Base-by-base conservation (phyloP, 345 rosid species). In the Boechera divaricarpa region DNA sequence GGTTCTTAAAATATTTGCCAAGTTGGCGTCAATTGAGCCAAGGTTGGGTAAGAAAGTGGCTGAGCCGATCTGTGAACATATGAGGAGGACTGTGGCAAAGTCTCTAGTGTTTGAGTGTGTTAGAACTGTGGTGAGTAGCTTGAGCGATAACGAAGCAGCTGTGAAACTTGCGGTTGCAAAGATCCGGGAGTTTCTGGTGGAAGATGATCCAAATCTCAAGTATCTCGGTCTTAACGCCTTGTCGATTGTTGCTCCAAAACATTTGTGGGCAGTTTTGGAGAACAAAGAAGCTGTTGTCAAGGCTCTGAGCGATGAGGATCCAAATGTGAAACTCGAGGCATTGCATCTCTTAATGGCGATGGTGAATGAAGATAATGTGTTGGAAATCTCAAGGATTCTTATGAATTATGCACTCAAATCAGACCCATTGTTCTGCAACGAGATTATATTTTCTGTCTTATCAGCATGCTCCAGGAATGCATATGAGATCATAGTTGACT, bases 171-270 rank as follows among this genome's bases (percentile, higher is more conserved):
- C 94, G 0, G 93, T 88, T 61, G 78, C 15, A 3, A 95, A 87
- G 85, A 73, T 89, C 64, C 76, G 63, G 60, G 98, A 91, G 83
- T 85, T 92, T 78, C 82, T 95, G 79, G 74, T 85, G 55, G 98
- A 93, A 5, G 94, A 95, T 75, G 99, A 95, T 87, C 93, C 91
- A 0, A 93, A 95, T 75, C 92, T 92, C 57, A 95, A 87, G 89
- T 95, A 91, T 87, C 98, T 95, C 10, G 97, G 99, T 21, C 82
- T 95, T 79, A 88, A 90, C 9, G 98, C 91, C 0, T 86, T 91
- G 59, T 74, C 91, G 0, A 81, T 85, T 77, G 84, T 87, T 69
- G 94, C 94, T 4, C 82, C 85, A 0, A 85, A 77, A 80, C 91
- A 91, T 80, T 72, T 85, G 82, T 95, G 94, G 96, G 91, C 90